Conservation (phyloP, 257 asterid species). For the Knoxia roxburghii region DNA sequence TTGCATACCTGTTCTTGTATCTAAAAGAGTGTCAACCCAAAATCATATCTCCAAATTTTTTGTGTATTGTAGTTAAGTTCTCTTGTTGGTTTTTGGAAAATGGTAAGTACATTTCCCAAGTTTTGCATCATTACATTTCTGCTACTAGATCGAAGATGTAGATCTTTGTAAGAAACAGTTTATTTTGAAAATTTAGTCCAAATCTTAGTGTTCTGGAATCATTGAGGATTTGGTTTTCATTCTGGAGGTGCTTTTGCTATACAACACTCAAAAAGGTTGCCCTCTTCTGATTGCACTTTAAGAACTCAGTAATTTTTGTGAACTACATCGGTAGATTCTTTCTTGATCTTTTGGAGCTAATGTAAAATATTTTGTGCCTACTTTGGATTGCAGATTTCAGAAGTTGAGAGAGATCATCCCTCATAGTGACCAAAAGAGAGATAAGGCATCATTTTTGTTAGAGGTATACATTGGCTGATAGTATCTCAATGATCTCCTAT, state of each 20-base stretch:
- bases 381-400: constrained; percentile 58
- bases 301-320: not conserved
- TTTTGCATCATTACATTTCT: not conserved
- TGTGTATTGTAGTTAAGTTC: not conserved
- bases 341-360: not conserved
- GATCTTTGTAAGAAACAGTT: not conserved
- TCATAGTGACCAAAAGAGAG: constrained; percentile 90
- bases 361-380: constrained; percentile 2
- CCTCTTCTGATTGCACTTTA: too few species aligned
- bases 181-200: not conserved
- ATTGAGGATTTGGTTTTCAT: not conserved
- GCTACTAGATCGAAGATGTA: not conserved
- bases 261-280: too few species aligned
- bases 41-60: too few species aligned
- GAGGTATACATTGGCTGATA: constrained; percentile 41
- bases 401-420: constrained; percentile 85
- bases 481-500: not conserved
- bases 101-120: not conserved
- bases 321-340: not conserved
- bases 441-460: constrained; percentile 88
- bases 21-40: not conserved
- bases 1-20: not conserved
- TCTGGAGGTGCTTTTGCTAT: not conserved
- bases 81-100: not conserved
- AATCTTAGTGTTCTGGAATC: not conserved